These are phyloP conservation scores for Fragaria vesca DNA, from an alignment of 306 rosid genomes.

Conservation along the genomic window DNA sequence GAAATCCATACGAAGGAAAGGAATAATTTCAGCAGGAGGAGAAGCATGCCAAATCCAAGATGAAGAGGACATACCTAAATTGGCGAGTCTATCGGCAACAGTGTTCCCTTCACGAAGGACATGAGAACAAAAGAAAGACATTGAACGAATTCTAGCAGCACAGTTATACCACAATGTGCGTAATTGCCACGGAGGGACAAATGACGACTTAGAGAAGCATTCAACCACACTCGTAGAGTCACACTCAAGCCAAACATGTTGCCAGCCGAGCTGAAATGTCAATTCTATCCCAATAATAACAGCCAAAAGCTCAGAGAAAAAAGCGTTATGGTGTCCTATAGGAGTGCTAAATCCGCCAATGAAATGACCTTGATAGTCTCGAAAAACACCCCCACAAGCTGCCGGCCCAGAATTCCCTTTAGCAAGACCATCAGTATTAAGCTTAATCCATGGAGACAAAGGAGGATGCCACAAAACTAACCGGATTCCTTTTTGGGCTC, in stretches of 20 bases:
- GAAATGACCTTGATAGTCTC: not conserved
- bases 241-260: not conserved
- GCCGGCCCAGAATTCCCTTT: not conserved
- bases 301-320: not conserved
- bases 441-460: too few species aligned
- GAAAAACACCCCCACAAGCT: not conserved
- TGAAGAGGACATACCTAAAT: not conserved
- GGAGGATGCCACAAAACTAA: too few species aligned
- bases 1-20: not conserved
- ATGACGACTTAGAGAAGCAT: not conserved
- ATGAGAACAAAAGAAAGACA: not conserved
- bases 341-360: not conserved
- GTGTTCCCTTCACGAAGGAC: not conserved
- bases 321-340: not conserved
- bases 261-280: not conserved
- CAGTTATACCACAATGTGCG: not conserved
- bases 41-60: not conserved
- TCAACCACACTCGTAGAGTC: not conserved
- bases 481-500: too few species aligned
- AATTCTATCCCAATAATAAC: not conserved
- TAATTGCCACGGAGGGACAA: not conserved
- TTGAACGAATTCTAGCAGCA: not conserved
- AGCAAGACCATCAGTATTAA: not conserved
- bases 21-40: not conserved
- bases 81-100: not conserved